phyloP scores from a whole-genome alignment of 2,329 filamentous ascomycete species.

The Colletotrichum cereale region DNA sequence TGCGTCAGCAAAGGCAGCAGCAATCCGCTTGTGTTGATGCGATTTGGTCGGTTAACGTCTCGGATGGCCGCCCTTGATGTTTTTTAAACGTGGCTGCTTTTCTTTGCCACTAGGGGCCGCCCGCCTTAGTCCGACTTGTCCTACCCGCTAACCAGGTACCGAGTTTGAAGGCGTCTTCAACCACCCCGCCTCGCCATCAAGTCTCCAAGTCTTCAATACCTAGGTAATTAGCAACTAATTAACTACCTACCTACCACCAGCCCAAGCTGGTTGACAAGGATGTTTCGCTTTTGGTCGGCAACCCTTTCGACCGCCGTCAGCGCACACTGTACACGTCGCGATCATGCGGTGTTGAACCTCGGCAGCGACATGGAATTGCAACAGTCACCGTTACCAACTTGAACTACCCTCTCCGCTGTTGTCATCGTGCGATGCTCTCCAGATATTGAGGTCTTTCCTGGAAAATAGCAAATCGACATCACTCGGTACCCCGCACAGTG shows the following conservation, averaged over 20 bases:
- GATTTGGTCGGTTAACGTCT: slow-evolving; percentile 31
- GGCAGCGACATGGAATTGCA: background rate
- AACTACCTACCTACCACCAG: background rate
- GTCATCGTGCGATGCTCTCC: background rate
- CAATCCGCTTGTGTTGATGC: slow-evolving; percentile 17
- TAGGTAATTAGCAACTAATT: background rate
- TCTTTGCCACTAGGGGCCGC: slow-evolving; percentile 9
- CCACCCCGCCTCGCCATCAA: slow-evolving; percentile 5
- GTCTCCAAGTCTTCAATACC: background rate
- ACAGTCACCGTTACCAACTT: background rate
- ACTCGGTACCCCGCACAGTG: slow-evolving; percentile 22
- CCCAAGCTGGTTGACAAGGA: slow-evolving; percentile 12
- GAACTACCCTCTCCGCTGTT: background rate
- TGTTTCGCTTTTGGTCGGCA: background rate
- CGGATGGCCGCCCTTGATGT: slow-evolving; percentile 18
- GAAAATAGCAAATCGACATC: slow-evolving; percentile 1
- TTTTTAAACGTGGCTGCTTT: slow-evolving; percentile 7
- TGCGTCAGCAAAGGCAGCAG: slow-evolving; percentile 31
- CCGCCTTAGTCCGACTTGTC: slow-evolving; percentile 8
- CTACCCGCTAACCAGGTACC: slow-evolving; percentile 24
- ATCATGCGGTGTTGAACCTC: background rate
- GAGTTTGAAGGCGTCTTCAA: slow-evolving; percentile 5
- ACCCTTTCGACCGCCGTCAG: slow-evolving; percentile 1
- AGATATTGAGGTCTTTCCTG: background rate
- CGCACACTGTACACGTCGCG: background rate